These are phyloP conservation scores for Geosmithia putterillii DNA, from an alignment of 2,329 filamentous ascomycete species.

Conservation along the genomic window DNA sequence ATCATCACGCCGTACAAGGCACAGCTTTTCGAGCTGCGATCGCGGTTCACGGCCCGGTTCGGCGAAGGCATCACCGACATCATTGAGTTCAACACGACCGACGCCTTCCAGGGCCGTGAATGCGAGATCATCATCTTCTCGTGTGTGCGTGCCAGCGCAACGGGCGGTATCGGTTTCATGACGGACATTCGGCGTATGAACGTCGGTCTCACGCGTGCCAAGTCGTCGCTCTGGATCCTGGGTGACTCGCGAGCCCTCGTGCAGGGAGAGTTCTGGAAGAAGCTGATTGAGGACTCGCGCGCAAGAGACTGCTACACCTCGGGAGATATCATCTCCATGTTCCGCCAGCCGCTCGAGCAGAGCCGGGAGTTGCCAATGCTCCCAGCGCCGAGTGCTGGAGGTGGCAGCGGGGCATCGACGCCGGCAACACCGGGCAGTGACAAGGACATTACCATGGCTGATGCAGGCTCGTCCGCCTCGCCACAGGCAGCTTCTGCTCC, in stretches of 20 bases:
- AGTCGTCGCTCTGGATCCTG: constrained; percentile 91
- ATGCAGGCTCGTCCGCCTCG: not conserved
- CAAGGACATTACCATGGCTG: constrained; percentile 7
- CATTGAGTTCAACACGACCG: constrained; percentile 97
- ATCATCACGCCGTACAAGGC: constrained; percentile 98
- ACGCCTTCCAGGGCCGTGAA: constrained; percentile 94
- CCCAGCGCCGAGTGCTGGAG: not conserved
- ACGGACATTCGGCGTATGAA: constrained; percentile 98
- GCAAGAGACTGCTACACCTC: constrained; percentile 63
- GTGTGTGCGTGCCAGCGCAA: constrained; percentile 86
- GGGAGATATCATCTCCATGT: constrained; percentile 41
- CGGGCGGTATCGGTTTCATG: constrained; percentile 95
- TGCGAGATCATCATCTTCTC: constrained; percentile 99
- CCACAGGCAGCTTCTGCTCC: not conserved
- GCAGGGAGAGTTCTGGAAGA: constrained; percentile 84
- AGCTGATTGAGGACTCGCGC: constrained; percentile 72
- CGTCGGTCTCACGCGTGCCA: constrained; percentile 90
- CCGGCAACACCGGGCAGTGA: constrained; percentile 4
- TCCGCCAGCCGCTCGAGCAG: constrained; percentile 29
- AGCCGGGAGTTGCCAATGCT: constrained; percentile 1
- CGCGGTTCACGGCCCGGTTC: constrained; percentile 59
- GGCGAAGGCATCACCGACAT: constrained; percentile 62
- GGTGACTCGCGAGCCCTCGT: constrained; percentile 80
- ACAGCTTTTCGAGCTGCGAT: constrained; percentile 69
- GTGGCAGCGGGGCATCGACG: constrained; percentile 8